Evolutionary conservation across 139 green algal species (phyloP), one percentile per base, ranked within the genome.

Genomic region (Ostreobium quekettii): DNA sequence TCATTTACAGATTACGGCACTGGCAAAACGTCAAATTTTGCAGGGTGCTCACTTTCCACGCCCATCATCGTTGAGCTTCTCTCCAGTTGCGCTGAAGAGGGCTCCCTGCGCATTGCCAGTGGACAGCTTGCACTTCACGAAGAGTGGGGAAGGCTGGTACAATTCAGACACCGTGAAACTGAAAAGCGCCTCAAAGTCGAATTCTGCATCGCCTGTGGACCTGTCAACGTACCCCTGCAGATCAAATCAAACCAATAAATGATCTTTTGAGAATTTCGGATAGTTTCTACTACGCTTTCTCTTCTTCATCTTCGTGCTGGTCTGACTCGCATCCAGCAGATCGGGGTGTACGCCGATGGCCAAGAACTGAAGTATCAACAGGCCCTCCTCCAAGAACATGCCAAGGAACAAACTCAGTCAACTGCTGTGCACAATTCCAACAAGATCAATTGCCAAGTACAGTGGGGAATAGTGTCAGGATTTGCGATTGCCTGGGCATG

Each of bases 161-260:
- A 87, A 47, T 2, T 32, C 36, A 7, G 74, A 75, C 1, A 74
- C 79, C n/a, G 77, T 81, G 66, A 95, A 95, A 30, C 83, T 42
- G 53, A 90, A 91, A 2, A 71, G 36, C 0, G 84, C 83, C 15
- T 79, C 63, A 56, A 95, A 95, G 19, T 89, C 61, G 1, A 95
- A 75, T 49, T 90, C 72, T 11, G 82, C 66, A 38, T 76, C 53
- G 1, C 88, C 88, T 8, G 81, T 92, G 3, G 26, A 4, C 2
- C 47, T 61, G 48, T 95, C 80, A 6, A 95, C 57, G 1, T 64
- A 72, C 8, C 88, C 88, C 84, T 91, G 70, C 64, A 89, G 60
- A 5, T 24, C 57, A 70, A n/a, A n/a, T n/a, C n/a, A n/a, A n/a
- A n/a, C n/a, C n/a, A n/a, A n/a, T n/a, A n/a, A n/a, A n/a, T n/a